A percentile compares a stretch with the other conserved stretches of the same genome.
These are phyloP conservation scores for Metschnikowia amazonensis DNA, from an alignment of 805 yeast genomes.

Conservation along the genomic window DNA sequence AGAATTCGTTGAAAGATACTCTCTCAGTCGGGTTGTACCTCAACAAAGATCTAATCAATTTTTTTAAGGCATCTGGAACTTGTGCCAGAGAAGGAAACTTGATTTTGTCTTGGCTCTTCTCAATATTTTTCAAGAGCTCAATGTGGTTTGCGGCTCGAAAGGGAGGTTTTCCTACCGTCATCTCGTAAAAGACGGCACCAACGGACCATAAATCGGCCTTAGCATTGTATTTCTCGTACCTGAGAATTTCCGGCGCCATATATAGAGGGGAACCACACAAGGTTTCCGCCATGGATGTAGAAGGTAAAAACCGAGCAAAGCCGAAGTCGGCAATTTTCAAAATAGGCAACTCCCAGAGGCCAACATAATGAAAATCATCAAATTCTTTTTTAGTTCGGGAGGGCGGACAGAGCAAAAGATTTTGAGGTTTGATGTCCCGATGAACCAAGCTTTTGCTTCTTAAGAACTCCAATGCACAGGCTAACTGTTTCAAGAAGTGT, in stretches of 20 bases:
- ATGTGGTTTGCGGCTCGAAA: slow-evolving; percentile 91
- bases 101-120: slow-evolving; percentile 73
- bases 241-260: slow-evolving; percentile 96
- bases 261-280: slow-evolving; percentile 96
- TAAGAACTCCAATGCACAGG: slow-evolving; percentile 78
- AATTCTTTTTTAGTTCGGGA: slow-evolving; percentile 59
- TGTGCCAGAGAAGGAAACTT: slow-evolving; percentile 68
- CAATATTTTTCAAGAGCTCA: slow-evolving; percentile 82
- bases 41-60: slow-evolving; percentile 69
- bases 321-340: slow-evolving; percentile 97
- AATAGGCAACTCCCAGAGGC: slow-evolving; percentile 84
- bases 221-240: slow-evolving; percentile 94
- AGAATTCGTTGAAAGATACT: slow-evolving; percentile 85
- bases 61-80: slow-evolving; percentile 61
- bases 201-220: slow-evolving; percentile 98
- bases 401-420: slow-evolving; percentile 79
- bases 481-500: slow-evolving; percentile 82
- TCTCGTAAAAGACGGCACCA: slow-evolving; percentile 93
- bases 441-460: slow-evolving; percentile 84
- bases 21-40: slow-evolving; percentile 84
- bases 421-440: slow-evolving; percentile 94
- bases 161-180: slow-evolving; percentile 96
- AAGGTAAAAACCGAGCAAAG: slow-evolving; percentile 90
- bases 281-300: slow-evolving; percentile 93
- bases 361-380: slow-evolving; percentile 56